phyloP scores from a whole-genome alignment of 2,329 filamentous ascomycete species.

The Neurospora crassa region DNA sequence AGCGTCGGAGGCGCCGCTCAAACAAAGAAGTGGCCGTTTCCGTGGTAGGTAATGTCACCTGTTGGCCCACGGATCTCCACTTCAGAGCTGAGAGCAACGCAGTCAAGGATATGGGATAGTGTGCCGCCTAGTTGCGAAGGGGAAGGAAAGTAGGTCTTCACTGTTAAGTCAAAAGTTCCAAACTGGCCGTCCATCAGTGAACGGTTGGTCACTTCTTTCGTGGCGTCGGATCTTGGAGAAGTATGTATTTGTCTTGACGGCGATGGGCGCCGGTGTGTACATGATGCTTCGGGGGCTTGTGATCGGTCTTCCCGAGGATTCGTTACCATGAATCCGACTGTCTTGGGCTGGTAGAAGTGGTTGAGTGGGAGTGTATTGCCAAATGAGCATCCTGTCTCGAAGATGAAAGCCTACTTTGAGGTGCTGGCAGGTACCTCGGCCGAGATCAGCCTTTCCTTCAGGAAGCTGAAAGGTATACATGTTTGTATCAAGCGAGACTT shows the following conservation, averaged over 20 bases:
- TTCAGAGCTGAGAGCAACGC: slow-evolving; percentile 35
- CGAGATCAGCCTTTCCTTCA: slow-evolving; percentile 29
- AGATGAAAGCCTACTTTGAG: slow-evolving; percentile 44
- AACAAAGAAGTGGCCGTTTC: slow-evolving; percentile 35
- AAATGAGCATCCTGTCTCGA: slow-evolving; percentile 38
- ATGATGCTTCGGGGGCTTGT: background rate
- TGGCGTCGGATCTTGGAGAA: background rate
- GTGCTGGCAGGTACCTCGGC: slow-evolving; percentile 41
- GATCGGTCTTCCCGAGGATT: background rate
- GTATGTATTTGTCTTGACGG: background rate
- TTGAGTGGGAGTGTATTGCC: slow-evolving; percentile 39
- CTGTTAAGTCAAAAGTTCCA: slow-evolving; percentile 36
- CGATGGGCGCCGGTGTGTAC: background rate
- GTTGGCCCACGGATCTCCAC: slow-evolving; percentile 42
- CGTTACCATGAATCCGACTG: background rate
- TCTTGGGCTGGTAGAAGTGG: slow-evolving; percentile 26
- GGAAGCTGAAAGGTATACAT: slow-evolving; percentile 38
- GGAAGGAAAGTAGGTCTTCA: slow-evolving; percentile 42
- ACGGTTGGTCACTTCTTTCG: slow-evolving; percentile 6
- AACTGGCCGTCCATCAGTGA: slow-evolving; percentile 21
- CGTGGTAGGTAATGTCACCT: slow-evolving; percentile 39
- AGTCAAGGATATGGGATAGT: slow-evolving; percentile 42
- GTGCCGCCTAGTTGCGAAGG: slow-evolving; percentile 27
- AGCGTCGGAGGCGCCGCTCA: slow-evolving; percentile 29
- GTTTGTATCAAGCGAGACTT: slow-evolving; percentile 33